Conservation (phyloP, 2,329 filamentous ascomycete species). For the Stagonosporopsis vannaccii region DNA sequence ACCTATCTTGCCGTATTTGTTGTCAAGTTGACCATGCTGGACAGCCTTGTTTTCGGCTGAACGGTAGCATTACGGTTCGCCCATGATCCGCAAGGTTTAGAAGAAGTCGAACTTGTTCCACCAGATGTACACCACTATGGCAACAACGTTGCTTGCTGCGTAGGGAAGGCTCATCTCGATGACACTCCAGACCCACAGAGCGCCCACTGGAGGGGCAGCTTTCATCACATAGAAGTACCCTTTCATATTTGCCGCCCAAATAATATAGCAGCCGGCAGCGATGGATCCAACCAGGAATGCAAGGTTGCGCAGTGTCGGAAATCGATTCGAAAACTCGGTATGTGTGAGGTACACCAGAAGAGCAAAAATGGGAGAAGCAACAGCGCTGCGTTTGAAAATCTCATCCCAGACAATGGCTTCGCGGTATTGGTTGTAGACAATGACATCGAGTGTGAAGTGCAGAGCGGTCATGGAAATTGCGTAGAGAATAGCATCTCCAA, state of each 20-base stretch:
- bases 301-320: conserved; percentile 55
- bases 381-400: conserved; percentile 61
- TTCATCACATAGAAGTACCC: conserved; percentile 92
- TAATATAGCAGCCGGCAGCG: conserved; percentile 75
- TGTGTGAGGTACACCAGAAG: conserved; percentile 55
- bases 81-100: conserved; percentile 26
- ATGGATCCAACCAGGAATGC: conserved; percentile 71
- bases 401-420: conserved; percentile 67
- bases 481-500: conserved; percentile 58
- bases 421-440: conserved; percentile 82
- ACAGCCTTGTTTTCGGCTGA: too few species aligned
- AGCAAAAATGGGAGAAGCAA: conserved; percentile 54
- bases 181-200: conserved; percentile 91
- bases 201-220: conserved; percentile 84
- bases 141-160: conserved; percentile 64
- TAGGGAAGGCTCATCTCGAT: conserved; percentile 79
- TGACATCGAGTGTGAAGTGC: conserved; percentile 79
- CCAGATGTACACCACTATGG: conserved; percentile 61
- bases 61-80: too few species aligned
- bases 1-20: neutral
- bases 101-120: conserved; percentile 62
- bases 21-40: neutral
- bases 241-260: conserved; percentile 79
- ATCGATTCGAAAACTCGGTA: conserved; percentile 50
- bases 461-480: conserved; percentile 70